phyloP scores from a whole-genome alignment of 805 yeast genomes.

The Candida awuae region DNA sequence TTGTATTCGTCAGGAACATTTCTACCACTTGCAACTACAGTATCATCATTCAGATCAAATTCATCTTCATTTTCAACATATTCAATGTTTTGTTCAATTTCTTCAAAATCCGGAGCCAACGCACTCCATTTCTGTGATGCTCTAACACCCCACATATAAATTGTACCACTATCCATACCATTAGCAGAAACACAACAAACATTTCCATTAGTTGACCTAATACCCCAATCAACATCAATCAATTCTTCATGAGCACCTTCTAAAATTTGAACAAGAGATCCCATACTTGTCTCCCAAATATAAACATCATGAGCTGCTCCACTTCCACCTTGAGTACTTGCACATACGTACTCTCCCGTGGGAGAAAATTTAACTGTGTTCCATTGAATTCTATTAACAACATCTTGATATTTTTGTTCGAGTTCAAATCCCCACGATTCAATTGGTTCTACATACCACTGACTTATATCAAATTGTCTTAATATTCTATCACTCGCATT shows the following conservation, averaged over 20 bases:
- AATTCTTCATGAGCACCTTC: constrained; percentile 90
- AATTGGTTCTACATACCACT: constrained; percentile 23
- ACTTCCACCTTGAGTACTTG: constrained; percentile 79
- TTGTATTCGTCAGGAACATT: constrained; percentile 59
- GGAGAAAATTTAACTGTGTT: constrained; percentile 69
- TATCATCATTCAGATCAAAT: constrained; percentile 64
- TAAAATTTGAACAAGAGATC: constrained; percentile 74
- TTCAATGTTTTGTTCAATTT: constrained; percentile 83
- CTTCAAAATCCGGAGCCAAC: constrained; percentile 92
- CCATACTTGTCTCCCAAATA: constrained; percentile 86
- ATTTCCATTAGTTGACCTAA: constrained; percentile 38
- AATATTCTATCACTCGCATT: constrained; percentile 74
- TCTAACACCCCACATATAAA: constrained; percentile 73
- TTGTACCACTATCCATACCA: constrained; percentile 76
- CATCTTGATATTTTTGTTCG: constrained; percentile 82
- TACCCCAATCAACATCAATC: constrained; percentile 70
- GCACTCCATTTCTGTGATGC: constrained; percentile 95
- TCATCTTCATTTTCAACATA: constrained; percentile 88
- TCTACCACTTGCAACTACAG: constrained; percentile 45
- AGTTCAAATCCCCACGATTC: constrained; percentile 40
- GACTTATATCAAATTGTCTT: constrained; percentile 40
- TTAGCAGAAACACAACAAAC: constrained; percentile 71
- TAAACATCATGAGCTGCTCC: constrained; percentile 86
- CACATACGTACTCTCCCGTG: constrained; percentile 77
- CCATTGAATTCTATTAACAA: constrained; percentile 85